Conservation (phyloP, 2,329 filamentous ascomycete species). For the Penicillium vulpinum region DNA sequence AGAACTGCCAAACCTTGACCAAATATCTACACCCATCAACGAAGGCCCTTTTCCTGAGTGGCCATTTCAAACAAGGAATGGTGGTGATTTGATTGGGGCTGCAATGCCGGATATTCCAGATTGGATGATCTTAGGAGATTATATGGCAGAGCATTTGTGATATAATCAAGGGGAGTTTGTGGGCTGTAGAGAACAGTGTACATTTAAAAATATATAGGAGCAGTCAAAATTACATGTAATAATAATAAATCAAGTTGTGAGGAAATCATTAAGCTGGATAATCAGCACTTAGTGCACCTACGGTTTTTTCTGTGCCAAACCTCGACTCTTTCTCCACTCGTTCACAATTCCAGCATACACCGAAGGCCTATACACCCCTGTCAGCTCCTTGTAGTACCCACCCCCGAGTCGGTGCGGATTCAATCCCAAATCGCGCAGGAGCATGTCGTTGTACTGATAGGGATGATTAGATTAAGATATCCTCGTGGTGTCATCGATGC, state of each 20-base stretch:
- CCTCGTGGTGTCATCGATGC: neutral
- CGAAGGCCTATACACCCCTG: constrained; percentile 22
- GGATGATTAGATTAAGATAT: neutral
- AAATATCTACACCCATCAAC: neutral
- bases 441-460: constrained; percentile 27
- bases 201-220: no score
- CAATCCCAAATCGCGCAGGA: constrained; percentile 27
- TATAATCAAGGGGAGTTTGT: neutral
- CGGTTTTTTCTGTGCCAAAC: neutral
- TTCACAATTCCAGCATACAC: constrained; percentile 29
- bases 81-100: constrained; percentile 6
- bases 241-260: neutral
- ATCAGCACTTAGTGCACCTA: neutral
- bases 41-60: constrained; percentile 16
- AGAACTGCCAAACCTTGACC: neutral
- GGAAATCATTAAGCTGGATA: neutral
- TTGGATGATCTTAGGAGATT: constrained; percentile 28
- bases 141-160: constrained; percentile 25
- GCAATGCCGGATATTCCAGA: constrained; percentile 26
- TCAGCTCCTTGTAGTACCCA: constrained; percentile 19
- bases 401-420: constrained; percentile 26
- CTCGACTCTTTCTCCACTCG: constrained; percentile 18
- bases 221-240: no score
- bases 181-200: neutral
- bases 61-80: constrained; percentile 15